phyloP scores from a whole-genome alignment of 2,329 filamentous ascomycete genomes.

The Truncatella angustata region DNA sequence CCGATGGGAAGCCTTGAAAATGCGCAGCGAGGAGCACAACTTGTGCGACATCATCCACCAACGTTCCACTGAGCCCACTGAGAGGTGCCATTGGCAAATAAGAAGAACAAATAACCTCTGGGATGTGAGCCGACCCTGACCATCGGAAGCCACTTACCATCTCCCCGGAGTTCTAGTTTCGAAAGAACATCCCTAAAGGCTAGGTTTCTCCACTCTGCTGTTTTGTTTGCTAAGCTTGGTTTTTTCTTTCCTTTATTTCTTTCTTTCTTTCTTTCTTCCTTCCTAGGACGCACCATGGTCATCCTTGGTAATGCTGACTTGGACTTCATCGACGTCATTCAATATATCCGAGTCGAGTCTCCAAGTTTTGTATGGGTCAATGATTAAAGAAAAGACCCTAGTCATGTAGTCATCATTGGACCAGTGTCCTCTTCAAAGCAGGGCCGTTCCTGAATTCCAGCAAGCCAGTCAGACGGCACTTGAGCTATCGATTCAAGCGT shows the following conservation, averaged over 20 bases:
- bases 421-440: too few relatives aligned
- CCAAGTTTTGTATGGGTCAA: too few relatives aligned
- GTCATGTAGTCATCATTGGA: too few relatives aligned
- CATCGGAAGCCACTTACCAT: constrained; percentile 4
- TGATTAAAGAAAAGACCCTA: too few relatives aligned
- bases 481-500: neutral
- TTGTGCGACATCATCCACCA: too few relatives aligned
- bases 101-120: neutral
- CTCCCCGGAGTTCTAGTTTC: constrained; percentile 7
- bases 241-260: neutral
- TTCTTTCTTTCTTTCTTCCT: neutral
- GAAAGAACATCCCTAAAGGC: too few relatives aligned
- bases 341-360: neutral
- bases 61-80: neutral
- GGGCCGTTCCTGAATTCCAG: too few relatives aligned
- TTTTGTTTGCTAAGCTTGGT: too few relatives aligned
- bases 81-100: neutral
- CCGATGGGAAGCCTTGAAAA: neutral
- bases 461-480: neutral
- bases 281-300: too few relatives aligned
- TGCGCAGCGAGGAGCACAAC: neutral
- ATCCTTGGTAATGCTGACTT: too few relatives aligned
- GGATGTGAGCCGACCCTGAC: neutral
- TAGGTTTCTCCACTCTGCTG: too few relatives aligned
- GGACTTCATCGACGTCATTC: neutral